Percentiles rank a stretch among this genome's conserved stretches.
These are phyloP conservation scores for Lactuca saligna DNA, from an alignment of 129 eudicot species.

Conservation along the genomic window DNA sequence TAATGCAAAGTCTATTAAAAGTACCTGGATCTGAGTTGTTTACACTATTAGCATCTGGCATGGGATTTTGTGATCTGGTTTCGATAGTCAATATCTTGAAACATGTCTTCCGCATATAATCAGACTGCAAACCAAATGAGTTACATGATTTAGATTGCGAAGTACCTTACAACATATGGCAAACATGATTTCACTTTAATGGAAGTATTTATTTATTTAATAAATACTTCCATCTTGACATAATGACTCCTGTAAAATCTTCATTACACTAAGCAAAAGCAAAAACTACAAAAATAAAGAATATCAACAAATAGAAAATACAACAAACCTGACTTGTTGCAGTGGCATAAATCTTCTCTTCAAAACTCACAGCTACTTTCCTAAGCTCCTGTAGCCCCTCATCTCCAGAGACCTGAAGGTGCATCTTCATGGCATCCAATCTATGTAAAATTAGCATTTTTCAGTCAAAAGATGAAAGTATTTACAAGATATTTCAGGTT, in stretches of 20 bases:
- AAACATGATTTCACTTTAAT: neutral
- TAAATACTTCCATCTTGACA: neutral
- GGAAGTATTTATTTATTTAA: too few species aligned
- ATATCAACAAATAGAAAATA: neutral
- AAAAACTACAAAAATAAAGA: neutral
- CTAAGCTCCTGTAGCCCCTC: conserved; percentile 71
- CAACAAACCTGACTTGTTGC: conserved; percentile 72
- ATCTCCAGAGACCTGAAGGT: conserved; percentile 74
- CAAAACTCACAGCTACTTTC: conserved; percentile 67
- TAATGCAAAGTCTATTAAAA: neutral
- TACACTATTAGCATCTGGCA: conserved; percentile 41
- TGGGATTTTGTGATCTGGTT: conserved; percentile 59
- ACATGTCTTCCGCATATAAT: conserved; percentile 76
- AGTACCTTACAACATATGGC: neutral
- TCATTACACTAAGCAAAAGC: neutral
- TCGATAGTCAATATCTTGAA: conserved; percentile 82
- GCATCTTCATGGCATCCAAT: conserved; percentile 74
- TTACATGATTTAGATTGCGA: neutral
- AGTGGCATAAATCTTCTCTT: conserved; percentile 64
- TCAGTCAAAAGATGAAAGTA: neutral
- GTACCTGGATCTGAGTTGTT: conserved; percentile 69
- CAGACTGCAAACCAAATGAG: conserved; percentile 52
- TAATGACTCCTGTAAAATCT: neutral
- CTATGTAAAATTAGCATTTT: conserved; percentile 37
- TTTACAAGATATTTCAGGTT: neutral